Conservation (phyloP, 495 filamentous ascomycete species). For the Penicillium longicatenatum region DNA sequence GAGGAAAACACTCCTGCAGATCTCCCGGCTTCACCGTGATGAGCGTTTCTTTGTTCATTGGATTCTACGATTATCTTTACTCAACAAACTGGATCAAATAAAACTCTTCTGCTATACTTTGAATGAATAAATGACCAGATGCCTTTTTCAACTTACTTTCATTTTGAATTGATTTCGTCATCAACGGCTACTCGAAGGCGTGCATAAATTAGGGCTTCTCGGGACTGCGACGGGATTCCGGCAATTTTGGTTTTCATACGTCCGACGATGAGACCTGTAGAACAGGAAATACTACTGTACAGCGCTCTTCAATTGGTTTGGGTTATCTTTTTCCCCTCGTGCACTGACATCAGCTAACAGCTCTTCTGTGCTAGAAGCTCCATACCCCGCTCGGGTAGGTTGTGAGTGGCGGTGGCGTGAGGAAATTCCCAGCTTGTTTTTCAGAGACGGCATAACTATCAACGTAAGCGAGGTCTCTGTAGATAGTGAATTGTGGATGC, state of each 20-base stretch:
- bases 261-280: slow-evolving; percentile 2
- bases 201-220: slow-evolving; percentile 14
- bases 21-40: background rate
- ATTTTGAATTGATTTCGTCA: background rate
- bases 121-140: background rate
- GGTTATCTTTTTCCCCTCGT: slow-evolving; percentile 12
- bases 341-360: slow-evolving; percentile 2
- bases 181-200: background rate
- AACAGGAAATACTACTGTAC: background rate
- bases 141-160: no score
- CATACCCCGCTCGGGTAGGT: slow-evolving; percentile 6
- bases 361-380: background rate
- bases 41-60: background rate
- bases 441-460: background rate
- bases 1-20: background rate
- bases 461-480: background rate
- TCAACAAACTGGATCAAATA: background rate
- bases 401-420: slow-evolving; percentile 10
- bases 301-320: slow-evolving; percentile 7
- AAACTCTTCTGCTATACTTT: background rate
- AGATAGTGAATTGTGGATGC: background rate
- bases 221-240: slow-evolving; percentile 24
- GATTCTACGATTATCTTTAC: background rate
- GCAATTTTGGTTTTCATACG: background rate
- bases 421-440: background rate